Evolutionary conservation across 345 rosid genomes (phyloP).

Genomic region (Zanthoxylum bungeanum): DNA sequence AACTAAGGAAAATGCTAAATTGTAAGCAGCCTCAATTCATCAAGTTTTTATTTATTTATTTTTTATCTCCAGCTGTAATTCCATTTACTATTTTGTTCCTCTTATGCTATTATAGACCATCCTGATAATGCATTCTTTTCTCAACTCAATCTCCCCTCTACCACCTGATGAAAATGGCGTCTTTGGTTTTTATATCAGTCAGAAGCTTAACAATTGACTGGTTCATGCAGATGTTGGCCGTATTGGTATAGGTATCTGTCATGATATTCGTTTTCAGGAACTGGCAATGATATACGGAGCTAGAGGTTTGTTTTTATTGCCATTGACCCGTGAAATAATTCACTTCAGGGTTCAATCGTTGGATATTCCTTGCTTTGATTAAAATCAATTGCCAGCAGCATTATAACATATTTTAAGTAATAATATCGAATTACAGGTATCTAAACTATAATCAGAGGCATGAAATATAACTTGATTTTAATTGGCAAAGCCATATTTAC

Average conservation of each 20-base stretch:
- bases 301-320: constrained; percentile 53
- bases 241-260: constrained; percentile 89
- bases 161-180: neutral
- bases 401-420: neutral
- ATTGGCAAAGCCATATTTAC: neutral
- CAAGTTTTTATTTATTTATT: neutral
- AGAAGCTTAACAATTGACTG: constrained; percentile 8
- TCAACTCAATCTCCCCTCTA: neutral
- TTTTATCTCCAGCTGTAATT: neutral
- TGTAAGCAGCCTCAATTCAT: no score
- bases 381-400: neutral
- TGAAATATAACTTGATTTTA: neutral
- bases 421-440: neutral
- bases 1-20: no score
- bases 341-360: neutral
- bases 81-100: neutral
- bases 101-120: neutral
- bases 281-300: constrained; percentile 91
- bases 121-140: neutral
- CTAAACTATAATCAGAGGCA: neutral
- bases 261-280: constrained; percentile 87
- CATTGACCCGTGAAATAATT: constrained; percentile 4
- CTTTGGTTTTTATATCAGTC: neutral
- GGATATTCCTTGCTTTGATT: neutral
- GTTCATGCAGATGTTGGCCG: constrained; percentile 83